These are phyloP conservation scores for Penicillium vulpinum DNA, from an alignment of 2,329 filamentous ascomycete genomes.

Conservation along the genomic window DNA sequence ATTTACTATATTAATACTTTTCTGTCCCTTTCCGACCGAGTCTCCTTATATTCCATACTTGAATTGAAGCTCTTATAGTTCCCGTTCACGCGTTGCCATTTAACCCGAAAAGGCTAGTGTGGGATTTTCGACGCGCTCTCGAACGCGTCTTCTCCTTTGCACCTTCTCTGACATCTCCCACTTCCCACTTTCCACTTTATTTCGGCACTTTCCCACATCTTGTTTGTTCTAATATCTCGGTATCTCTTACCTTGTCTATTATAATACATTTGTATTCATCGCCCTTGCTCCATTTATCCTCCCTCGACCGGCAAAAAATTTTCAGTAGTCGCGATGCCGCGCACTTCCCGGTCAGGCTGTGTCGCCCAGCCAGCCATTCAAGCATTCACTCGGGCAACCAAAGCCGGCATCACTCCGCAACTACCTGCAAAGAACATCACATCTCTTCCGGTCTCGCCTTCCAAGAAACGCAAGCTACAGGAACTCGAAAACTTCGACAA, in stretches of 20 bases:
- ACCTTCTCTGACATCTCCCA: slow-evolving; percentile 7
- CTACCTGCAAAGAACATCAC: slow-evolving; percentile 34
- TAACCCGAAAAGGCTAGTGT: slow-evolving; percentile 17
- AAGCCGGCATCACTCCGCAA: slow-evolving; percentile 37
- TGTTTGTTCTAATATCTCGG: slow-evolving; percentile 11
- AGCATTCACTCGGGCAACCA: slow-evolving; percentile 47
- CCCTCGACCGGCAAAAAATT: slow-evolving; percentile 14
- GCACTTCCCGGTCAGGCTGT: slow-evolving; percentile 30
- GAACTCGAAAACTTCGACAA: slow-evolving; percentile 37
- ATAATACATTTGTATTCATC: slow-evolving; percentile 14
- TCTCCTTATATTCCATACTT: neutral
- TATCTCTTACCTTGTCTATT: slow-evolving; percentile 25
- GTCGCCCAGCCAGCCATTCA: slow-evolving; percentile 44
- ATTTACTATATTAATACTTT: neutral
- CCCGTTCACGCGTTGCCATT: slow-evolving; percentile 12
- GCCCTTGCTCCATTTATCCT: slow-evolving; percentile 11
- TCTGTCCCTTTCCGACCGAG: neutral
- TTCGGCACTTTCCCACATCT: slow-evolving; percentile 5
- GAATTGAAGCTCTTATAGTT: neutral
- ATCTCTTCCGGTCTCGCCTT: slow-evolving; percentile 36
- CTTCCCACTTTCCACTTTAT: slow-evolving; percentile 3
- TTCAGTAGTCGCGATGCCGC: slow-evolving; percentile 31
- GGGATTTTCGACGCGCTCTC: slow-evolving; percentile 9
- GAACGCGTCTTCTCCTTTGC: slow-evolving; percentile 19
- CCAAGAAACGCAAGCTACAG: slow-evolving; percentile 44